Conservation (phyloP, 1,284 basidiomycete species). For the Rhizopogon parksii region DNA sequence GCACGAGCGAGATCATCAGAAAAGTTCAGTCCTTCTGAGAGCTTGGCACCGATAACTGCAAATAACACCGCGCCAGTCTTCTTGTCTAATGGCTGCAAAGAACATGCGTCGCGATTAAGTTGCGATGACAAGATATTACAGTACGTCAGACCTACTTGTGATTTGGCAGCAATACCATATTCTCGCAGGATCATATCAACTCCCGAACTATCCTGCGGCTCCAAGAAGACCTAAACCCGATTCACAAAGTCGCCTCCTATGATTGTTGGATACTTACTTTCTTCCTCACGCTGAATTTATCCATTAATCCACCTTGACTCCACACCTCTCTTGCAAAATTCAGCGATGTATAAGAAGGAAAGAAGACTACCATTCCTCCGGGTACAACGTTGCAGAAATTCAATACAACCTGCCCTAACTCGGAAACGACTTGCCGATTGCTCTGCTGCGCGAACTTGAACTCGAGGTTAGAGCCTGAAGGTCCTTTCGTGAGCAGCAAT, state of each 20-base stretch:
- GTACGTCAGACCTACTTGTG: background rate
- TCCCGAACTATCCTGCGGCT: conserved; percentile 72
- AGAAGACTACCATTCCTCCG: conserved; percentile 88
- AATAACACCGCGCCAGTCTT: conserved; percentile 72
- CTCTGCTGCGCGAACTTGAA: conserved; percentile 79
- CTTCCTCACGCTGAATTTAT: conserved; percentile 68
- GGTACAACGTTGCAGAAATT: conserved; percentile 80
- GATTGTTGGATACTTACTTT: conserved; percentile 32
- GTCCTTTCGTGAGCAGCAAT: conserved; percentile 73
- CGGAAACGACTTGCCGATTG: conserved; percentile 66
- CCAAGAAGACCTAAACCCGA: conserved; percentile 69
- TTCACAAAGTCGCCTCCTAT: background rate
- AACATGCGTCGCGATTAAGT: background rate
- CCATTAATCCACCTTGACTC: conserved; percentile 55
- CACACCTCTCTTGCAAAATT: conserved; percentile 64
- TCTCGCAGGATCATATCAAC: conserved; percentile 76
- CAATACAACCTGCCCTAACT: conserved; percentile 77
- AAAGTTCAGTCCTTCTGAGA: conserved; percentile 97
- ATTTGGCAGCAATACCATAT: conserved; percentile 58
- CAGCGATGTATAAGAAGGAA: conserved; percentile 88
- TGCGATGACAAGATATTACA: background rate
- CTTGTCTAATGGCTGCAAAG: conserved; percentile 19
- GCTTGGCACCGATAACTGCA: conserved; percentile 93
- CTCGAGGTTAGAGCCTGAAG: conserved; percentile 68
- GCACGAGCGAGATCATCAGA: conserved; percentile 83